Evolutionary conservation across 495 filamentous ascomycete genomes (phyloP), one percentile per base, ranked within the genome.

Genomic region (Tuber magnatum): DNA sequence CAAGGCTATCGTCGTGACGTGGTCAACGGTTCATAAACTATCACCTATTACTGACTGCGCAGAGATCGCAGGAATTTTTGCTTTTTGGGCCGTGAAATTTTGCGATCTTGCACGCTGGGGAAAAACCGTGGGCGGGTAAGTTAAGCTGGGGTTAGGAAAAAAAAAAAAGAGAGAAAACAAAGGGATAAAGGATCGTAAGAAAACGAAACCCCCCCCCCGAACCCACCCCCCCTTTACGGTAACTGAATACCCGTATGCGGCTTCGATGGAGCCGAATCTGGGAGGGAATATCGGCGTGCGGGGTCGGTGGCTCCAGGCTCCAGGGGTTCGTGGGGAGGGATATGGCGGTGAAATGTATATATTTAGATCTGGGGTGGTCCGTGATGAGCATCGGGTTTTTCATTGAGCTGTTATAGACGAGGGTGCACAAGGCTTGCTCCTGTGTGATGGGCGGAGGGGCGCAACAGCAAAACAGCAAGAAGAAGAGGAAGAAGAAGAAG

Each of bases 361-460:
- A 65, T 65, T 65, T 65, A 65, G 56, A 65, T 65, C 28, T 35
- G 4, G 56, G 56, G 56, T 65, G 56, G 56, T 65, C 56, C 56
- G 56, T 65, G 56, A 65, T 65, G 56, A 20, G 56, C 56, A 65
- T 65, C 56, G 56, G 2, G 28, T 35, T 65, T 65, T 35, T 65
- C 51, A 32, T 65, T 35, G 56, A 65, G 28, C 14, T 35, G 56
- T 65, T 65, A 18, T 65, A 65, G 35, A 65, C 56, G 56, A 65
- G 56, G 56, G 56, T 7, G 28, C 28, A 65, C 56, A 65, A 65
- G 28, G 28, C 28, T 3, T 32, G n/a, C n/a, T n/a, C n/a, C n/a
- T n/a, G 28, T 65, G 56, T 16, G 12, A 65, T 28, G 56, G 56
- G 56, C n/a, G 56, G 28, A 65, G 56, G 56, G 56, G 28, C 14